A percentile compares a stretch with the other conserved stretches of the same genome.
Evolutionary conservation across 495 filamentous ascomycete genomes (phyloP).

Genomic region (Daldinia bambusicola): DNA sequence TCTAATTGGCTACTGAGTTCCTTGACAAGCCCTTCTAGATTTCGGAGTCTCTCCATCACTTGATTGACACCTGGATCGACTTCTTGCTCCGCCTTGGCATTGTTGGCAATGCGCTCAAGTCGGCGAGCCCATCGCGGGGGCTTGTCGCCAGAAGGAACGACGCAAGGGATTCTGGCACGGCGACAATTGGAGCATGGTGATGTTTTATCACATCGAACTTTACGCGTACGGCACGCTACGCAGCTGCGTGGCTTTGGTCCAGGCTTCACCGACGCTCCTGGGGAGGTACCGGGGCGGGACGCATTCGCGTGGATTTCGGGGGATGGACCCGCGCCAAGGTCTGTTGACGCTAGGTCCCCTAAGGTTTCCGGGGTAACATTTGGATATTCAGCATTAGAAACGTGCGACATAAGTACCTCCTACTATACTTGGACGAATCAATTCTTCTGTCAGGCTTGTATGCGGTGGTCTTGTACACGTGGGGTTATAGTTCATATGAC

Average conservation of each 20-base stretch:
- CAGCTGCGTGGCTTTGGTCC: constrained; percentile 63
- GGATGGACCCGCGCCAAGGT: not conserved
- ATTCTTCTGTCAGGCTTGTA: not conserved
- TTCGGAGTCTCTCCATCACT: constrained; percentile 63
- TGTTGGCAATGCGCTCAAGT: constrained; percentile 48
- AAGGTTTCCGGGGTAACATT: not conserved
- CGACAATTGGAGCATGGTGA: constrained; percentile 69
- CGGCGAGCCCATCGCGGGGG: constrained; percentile 65
- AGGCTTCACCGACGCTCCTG: not conserved
- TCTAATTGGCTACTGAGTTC: constrained; percentile 64
- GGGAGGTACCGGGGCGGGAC: not conserved
- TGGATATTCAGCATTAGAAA: not conserved
- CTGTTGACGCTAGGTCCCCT: not conserved
- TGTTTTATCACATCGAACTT: constrained; percentile 70
- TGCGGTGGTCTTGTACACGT: not conserved
- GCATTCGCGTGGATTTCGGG: constrained; percentile 25
- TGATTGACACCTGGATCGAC: constrained; percentile 43
- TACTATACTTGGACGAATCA: not conserved
- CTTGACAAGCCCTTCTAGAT: constrained; percentile 65
- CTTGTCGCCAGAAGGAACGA: constrained; percentile 59
- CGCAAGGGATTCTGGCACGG: constrained; percentile 65
- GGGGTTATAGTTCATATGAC: not conserved
- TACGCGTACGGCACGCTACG: constrained; percentile 65
- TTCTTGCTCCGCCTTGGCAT: constrained; percentile 32
- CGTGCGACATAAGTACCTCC: constrained; percentile 14